These are phyloP conservation scores for Penicillium sp. DNA, from an alignment of 2,329 filamentous ascomycete species.

Conservation along the genomic window DNA sequence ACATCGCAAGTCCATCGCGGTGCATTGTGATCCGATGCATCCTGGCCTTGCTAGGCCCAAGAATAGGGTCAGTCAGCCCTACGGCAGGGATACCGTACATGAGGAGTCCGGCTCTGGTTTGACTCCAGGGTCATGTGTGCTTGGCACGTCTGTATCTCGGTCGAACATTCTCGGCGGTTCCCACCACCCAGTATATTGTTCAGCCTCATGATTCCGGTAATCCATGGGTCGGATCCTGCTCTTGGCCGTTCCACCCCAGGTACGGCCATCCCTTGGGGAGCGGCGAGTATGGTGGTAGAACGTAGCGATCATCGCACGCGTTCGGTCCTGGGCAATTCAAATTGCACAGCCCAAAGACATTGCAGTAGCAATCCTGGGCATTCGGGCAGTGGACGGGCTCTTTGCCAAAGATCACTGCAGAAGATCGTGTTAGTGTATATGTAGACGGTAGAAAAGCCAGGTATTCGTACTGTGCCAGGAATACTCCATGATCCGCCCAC, in stretches of 20 bases:
- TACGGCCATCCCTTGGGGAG: conserved; percentile 65
- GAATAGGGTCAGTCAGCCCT: neutral
- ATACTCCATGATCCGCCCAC: conserved; percentile 59
- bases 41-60: neutral
- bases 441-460: neutral
- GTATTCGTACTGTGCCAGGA: conserved; percentile 58
- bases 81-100: neutral
- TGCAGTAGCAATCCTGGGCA: conserved; percentile 66
- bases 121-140: neutral
- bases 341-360: conserved; percentile 64
- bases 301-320: conserved; percentile 59
- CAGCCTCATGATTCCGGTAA: conserved; percentile 31
- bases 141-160: neutral
- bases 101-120: neutral
- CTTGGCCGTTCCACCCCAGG: conserved; percentile 53
- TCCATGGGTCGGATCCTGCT: conserved; percentile 36
- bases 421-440: neutral
- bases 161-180: neutral
- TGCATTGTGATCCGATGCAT: neutral
- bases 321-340: conserved; percentile 45
- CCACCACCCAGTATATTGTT: no score
- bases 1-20: neutral
- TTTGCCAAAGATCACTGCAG: conserved; percentile 60
- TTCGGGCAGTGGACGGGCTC: conserved; percentile 62
- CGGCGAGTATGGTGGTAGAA: conserved; percentile 58